phyloP scores from a whole-genome alignment of 2,329 filamentous ascomycete species.

The Huntiella bhutanensis region DNA sequence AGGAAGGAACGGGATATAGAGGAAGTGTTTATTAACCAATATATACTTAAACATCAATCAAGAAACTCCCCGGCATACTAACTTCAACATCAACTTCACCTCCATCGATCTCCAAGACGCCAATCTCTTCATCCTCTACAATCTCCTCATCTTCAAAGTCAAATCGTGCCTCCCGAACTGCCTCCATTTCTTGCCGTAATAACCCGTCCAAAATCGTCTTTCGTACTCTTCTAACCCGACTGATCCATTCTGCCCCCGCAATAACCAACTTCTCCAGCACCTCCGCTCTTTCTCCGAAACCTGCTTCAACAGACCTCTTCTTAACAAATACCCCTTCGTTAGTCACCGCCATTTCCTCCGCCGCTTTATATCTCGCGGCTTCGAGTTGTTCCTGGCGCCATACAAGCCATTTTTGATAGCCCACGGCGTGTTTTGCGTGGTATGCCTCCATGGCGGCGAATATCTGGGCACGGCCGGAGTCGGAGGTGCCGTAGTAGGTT shows the following conservation, averaged over 20 bases:
- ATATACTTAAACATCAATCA: background rate
- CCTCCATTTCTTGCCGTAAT: slow-evolving; percentile 2
- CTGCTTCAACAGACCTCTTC: background rate
- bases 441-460: slow-evolving; percentile 12
- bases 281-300: slow-evolving; percentile 8
- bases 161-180: slow-evolving; percentile 3
- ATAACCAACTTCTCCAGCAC: slow-evolving; percentile 10
- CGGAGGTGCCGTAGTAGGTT: slow-evolving; percentile 3
- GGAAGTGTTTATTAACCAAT: background rate
- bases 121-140: slow-evolving; percentile 3
- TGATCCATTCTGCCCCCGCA: slow-evolving; percentile 8
- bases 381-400: slow-evolving; percentile 24
- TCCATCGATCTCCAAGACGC: background rate
- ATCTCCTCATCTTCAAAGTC: slow-evolving; percentile 9
- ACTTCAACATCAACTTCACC: background rate
- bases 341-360: slow-evolving; percentile 17
- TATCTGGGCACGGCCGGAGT: slow-evolving; percentile 19
- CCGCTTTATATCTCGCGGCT: slow-evolving; percentile 15
- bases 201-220: slow-evolving; percentile 1
- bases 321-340: slow-evolving; percentile 1
- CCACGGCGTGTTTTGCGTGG: slow-evolving; percentile 1
- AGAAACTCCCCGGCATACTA: background rate
- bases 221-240: slow-evolving; percentile 3
- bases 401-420: slow-evolving; percentile 22
- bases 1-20: background rate